Base-by-base conservation (phyloP, 1,284 basidiomycete genomes). In the Cutaneotrichosporon mucoides region DNA sequence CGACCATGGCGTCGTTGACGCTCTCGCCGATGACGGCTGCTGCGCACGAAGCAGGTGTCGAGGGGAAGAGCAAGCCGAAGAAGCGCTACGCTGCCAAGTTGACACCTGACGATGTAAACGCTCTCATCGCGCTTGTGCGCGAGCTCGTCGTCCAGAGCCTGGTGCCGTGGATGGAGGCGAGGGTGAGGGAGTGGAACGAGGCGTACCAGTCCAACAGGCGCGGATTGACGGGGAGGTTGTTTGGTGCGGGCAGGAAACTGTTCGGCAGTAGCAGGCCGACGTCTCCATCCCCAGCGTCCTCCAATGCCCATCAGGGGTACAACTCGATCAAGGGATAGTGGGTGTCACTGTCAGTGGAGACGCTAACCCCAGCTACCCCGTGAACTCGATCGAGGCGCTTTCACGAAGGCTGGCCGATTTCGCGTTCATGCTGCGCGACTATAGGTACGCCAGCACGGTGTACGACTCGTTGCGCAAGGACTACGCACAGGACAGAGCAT, bases 91-190 rank as follows among this genome's bases (percentile, higher is more conserved):
- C 70, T 1, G 49, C 67, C 0, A 81, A 80, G 42, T 79, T 96
- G 73, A 82, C 82, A 6, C 85, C 90, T 60, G 82, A 83, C 49
- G 94, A 98, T 75, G 88, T 93, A 9, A 84, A 88, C 61, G 84
- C 86, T 61, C 85, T 90, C 33, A 87, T 87, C 0, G 84, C 85
- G 46, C 92, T 98, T 66, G 84, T 92, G 6, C 84, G 94, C 47
- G 95, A 98, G 73, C 88, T 98, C 66, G 84, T 92, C 2, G 87
- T 88, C 4, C 92, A 92, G 84, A 93, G 89, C 68, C 80, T 99
- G 40, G 79, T 98, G 4, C 95, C 95, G 0, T 97, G 90, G 88
- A 93, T 99, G 90, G 95, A 99, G 79, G 89, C 89, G 66, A 88
- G 87, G 70, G 88, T 96, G 1, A 73, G 92, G 49, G 90, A 96